These are phyloP conservation scores for Schizosaccharomyces osmophilus DNA, from an alignment of 805 yeast genomes.

Conservation along the genomic window DNA sequence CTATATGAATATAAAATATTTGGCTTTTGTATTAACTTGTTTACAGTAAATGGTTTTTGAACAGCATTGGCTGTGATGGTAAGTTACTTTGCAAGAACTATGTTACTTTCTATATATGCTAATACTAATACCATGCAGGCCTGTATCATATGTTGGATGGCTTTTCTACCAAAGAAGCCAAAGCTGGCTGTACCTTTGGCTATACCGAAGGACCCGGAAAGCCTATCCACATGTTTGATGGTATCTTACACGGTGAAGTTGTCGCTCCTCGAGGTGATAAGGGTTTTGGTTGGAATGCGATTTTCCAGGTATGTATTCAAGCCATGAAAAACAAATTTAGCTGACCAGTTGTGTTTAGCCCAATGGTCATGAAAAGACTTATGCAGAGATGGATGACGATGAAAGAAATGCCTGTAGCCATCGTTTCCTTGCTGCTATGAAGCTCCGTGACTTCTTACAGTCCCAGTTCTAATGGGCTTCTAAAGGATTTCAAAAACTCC, in stretches of 20 bases:
- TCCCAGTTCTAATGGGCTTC: not conserved
- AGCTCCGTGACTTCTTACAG: constrained; percentile 30
- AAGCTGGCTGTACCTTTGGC: constrained; percentile 80
- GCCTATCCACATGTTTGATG: constrained; percentile 60
- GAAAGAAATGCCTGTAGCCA: constrained; percentile 69
- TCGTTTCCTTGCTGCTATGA: constrained; percentile 57
- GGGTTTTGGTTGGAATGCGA: constrained; percentile 82
- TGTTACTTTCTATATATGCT: not conserved
- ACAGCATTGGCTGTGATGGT: constrained; percentile 38
- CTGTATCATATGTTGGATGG: constrained; percentile 54
- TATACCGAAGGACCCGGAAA: constrained; percentile 61
- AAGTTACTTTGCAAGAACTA: not conserved
- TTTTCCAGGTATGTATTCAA: not conserved
- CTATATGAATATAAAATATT: constrained; percentile 4
- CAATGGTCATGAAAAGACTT: constrained; percentile 14
- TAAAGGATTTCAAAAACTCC: too few species aligned
- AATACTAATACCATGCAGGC: constrained; percentile 16
- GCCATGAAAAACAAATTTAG: not conserved
- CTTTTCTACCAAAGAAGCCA: constrained; percentile 63
- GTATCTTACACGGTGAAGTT: constrained; percentile 59
- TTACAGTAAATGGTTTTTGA: constrained; percentile 56
- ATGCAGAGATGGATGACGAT: constrained; percentile 68
- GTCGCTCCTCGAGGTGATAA: constrained; percentile 58
- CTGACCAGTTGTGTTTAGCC: constrained; percentile 4
- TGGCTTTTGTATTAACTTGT: constrained; percentile 3